Base-by-base conservation (phyloP, 352 stramenopile genomes). In the Aphanomyces euteiches region DNA sequence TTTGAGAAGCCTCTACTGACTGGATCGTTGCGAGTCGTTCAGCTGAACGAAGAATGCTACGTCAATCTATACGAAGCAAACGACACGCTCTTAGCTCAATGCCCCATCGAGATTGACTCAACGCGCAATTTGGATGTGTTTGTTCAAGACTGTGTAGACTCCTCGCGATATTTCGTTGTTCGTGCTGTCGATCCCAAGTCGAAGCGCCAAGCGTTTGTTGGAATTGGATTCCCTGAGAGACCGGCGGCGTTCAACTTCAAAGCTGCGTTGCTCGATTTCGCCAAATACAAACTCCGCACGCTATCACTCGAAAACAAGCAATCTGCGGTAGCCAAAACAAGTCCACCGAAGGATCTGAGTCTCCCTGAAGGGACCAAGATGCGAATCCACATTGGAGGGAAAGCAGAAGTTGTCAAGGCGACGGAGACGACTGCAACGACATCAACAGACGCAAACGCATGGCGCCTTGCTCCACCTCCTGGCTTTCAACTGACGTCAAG, bases 151-250 rank as follows among this genome's bases (percentile, higher is more conserved):
- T 95, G 85, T 56, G 84, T 89, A 56, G 87, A 95, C 72, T 93
- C 87, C 60, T 95, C 87, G 58, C 84, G 87, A 37, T 95, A 95
- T 74, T 95, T 95, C 41, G 92, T 95, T 82, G 39, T 95, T 17
- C 87, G 87, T 63, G 81, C 93, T 60, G 86, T 92, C 66, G 87
- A 95, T 72, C 83, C 90, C 63, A 67, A 77, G 45, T 92, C 79
- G 19, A 80, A 83, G 41, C 85, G 85, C 37, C 81, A 82, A 59
- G 87, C 85, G 50, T 95, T 90, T 64, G 73, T 95, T 5, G 87
- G 87, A 56, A 78, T 93, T 19, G 87, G 87, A 57, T 93, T 93
- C 48, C 83, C 87, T 0, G 84, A 93, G 70, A 83, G 87, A 41
- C 72, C 85, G 5, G 79, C 72, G 17, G 87, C 87, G 10, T 93